A percentile compares a stretch with the other conserved stretches of the same genome.
Evolutionary conservation across 352 stramenopile genomes (phyloP).

Genomic region (Aphanomyces euteiches): DNA sequence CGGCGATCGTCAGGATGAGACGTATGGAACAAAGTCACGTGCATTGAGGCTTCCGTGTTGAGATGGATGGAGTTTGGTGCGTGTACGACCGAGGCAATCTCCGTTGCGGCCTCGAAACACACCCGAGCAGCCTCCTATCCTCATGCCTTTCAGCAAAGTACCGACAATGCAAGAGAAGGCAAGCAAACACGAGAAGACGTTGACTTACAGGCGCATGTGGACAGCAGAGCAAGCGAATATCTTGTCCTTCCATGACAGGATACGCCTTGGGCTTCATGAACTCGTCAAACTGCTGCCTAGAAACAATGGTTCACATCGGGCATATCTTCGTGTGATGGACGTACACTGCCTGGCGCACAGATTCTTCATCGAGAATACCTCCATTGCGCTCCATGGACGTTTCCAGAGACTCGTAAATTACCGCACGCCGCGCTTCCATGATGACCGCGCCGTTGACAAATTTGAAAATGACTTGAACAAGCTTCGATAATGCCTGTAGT

Average conservation of each 20-base stretch:
- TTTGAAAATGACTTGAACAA: no score
- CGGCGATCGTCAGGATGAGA: slow-evolving; percentile 61
- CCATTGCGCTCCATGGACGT: not conserved
- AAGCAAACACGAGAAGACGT: not conserved
- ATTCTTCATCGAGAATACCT: slow-evolving; percentile 1
- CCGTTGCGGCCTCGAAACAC: not conserved
- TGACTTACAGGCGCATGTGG: slow-evolving; percentile 1
- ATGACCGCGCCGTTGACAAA: no score
- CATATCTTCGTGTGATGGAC: not conserved
- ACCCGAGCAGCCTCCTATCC: not conserved
- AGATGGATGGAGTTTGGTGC: slow-evolving; percentile 32
- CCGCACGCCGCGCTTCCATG: not conserved
- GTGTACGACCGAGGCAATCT: not conserved
- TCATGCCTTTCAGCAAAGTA: not conserved
- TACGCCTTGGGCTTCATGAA: not conserved
- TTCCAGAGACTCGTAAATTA: slow-evolving; percentile 1
- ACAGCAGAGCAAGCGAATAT: slow-evolving; percentile 6
- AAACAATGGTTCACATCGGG: not conserved
- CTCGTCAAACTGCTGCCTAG: not conserved
- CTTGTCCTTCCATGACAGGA: not conserved
- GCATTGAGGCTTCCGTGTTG: slow-evolving; percentile 63
- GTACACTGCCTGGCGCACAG: not conserved
- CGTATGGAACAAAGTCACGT: slow-evolving; percentile 77
- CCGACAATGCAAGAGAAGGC: not conserved
- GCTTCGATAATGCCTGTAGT: no score